phyloP scores from a whole-genome alignment of 2,329 filamentous ascomycete species.

The Rutstroemia sydowiana region DNA sequence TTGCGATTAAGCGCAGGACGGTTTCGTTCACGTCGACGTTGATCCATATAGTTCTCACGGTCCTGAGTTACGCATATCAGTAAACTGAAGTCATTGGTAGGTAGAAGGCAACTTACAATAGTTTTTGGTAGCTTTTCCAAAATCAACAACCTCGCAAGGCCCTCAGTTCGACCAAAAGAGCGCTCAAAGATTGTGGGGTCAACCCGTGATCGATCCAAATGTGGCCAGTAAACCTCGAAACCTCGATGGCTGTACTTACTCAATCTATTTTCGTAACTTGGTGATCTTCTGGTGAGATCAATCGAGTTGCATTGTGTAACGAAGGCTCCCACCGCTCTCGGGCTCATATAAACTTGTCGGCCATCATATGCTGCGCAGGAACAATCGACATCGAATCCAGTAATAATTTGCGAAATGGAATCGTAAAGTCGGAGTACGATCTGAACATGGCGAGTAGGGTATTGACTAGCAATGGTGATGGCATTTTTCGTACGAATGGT shows the following conservation, averaged over 20 bases:
- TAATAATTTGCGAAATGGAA: constrained; percentile 74
- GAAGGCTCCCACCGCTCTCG: constrained; percentile 69
- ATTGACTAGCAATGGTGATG: constrained; percentile 77
- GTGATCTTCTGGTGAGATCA: constrained; percentile 71
- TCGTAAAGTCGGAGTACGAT: constrained; percentile 83
- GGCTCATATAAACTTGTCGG: constrained; percentile 69
- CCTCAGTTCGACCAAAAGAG: constrained; percentile 67
- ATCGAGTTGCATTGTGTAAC: constrained; percentile 78
- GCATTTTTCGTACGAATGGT: constrained; percentile 81
- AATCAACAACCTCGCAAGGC: constrained; percentile 71
- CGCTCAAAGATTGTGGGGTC: constrained; percentile 85
- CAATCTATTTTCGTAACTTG: constrained; percentile 80
- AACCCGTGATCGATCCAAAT: constrained; percentile 64
- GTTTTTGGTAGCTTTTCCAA: constrained; percentile 69
- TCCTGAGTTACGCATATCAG: constrained; percentile 32
- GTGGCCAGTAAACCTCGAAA: constrained; percentile 76
- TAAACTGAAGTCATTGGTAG: not conserved
- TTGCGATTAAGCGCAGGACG: constrained; percentile 48
- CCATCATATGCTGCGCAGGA: constrained; percentile 77
- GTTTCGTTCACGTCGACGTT: constrained; percentile 65
- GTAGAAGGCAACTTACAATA: constrained; percentile 20
- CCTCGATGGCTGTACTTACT: constrained; percentile 80
- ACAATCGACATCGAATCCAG: constrained; percentile 83
- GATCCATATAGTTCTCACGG: constrained; percentile 62
- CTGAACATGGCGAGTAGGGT: constrained; percentile 74